These are phyloP conservation scores for Euphorbia tirucalli DNA, from an alignment of 345 rosid species.

Conservation along the genomic window DNA sequence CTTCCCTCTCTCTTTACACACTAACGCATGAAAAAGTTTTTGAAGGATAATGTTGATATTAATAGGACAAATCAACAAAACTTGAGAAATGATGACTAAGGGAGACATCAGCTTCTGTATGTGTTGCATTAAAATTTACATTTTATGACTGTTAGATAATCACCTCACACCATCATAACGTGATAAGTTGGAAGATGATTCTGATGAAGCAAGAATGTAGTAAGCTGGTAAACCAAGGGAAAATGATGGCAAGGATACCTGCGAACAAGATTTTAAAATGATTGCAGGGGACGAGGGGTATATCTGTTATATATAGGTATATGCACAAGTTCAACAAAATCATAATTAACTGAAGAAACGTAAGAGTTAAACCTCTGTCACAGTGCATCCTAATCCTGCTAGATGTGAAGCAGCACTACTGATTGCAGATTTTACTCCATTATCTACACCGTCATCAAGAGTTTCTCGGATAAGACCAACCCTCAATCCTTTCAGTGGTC, in stretches of 20 bases:
- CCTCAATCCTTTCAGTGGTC: conserved; percentile 70
- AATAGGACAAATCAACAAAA: neutral
- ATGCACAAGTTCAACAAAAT: neutral
- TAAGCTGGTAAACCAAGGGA: conserved; percentile 91
- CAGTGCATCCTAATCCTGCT: conserved; percentile 73
- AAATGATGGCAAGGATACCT: conserved; percentile 88
- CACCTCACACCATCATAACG: conserved; percentile 94
- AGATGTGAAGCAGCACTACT: conserved; percentile 70
- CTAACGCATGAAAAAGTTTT: neutral
- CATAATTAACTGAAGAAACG: conserved; percentile 21
- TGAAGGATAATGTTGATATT: too few relatives aligned
- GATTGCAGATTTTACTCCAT: conserved; percentile 65
- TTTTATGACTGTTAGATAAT: conserved; percentile 6
- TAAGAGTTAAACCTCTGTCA: conserved; percentile 47
- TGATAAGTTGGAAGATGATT: conserved; percentile 84
- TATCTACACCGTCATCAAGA: conserved; percentile 68
- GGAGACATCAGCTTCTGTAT: neutral
- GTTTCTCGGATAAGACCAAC: conserved; percentile 88
- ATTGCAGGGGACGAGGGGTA: too few relatives aligned
- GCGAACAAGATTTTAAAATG: conserved; percentile 7
- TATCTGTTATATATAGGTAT: neutral
- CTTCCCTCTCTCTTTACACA: neutral
- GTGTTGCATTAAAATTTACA: neutral
- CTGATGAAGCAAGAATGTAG: conserved; percentile 82
- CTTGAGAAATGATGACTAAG: neutral